Percentiles rank a stretch among this genome's conserved stretches.
These are phyloP conservation scores for Macrocystidia cucumis DNA, from an alignment of 1,284 basidiomycete genomes.

Conservation along the genomic window DNA sequence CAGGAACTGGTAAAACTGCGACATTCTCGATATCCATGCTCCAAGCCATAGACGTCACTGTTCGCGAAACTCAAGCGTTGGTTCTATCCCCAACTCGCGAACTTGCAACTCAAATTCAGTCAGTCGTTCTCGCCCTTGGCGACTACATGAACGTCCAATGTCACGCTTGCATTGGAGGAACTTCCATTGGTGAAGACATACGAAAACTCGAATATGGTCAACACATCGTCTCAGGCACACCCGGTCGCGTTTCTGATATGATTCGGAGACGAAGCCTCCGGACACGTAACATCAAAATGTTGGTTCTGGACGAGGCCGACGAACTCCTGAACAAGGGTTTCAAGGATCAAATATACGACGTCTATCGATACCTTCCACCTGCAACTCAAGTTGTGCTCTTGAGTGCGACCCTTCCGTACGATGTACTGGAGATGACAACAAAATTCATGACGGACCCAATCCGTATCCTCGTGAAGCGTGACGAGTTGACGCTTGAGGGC, in stretches of 20 bases:
- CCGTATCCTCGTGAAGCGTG: constrained; percentile 98
- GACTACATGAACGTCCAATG: constrained; percentile 99
- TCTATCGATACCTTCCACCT: constrained; percentile 97
- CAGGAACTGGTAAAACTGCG: constrained; percentile 99
- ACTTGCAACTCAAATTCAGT: constrained; percentile 96
- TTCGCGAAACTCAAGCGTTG: constrained; percentile 95
- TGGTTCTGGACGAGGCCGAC: constrained; percentile 97
- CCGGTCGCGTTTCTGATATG: constrained; percentile 99
- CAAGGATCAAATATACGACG: constrained; percentile 99
- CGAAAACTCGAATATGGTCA: constrained; percentile 97
- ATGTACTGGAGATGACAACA: constrained; percentile 99
- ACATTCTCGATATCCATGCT: constrained; percentile 95
- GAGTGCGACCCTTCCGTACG: constrained; percentile 93
- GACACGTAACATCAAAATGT: constrained; percentile 99
- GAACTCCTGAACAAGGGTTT: constrained; percentile 98
- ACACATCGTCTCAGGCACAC: constrained; percentile 96
- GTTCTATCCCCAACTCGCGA: constrained; percentile 94
- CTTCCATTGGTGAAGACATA: constrained; percentile 97
- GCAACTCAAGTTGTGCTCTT: constrained; percentile 97
- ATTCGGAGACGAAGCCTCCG: constrained; percentile 91
- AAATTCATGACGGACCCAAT: constrained; percentile 99
- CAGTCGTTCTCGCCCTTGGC: constrained; percentile 94
- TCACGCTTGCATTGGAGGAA: constrained; percentile 98
- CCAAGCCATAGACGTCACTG: constrained; percentile 92
- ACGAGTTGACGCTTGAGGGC: constrained; percentile 97